Evolutionary conservation across 805 yeast species (phyloP).

Genomic region (Cephaloascus fragrans): DNA sequence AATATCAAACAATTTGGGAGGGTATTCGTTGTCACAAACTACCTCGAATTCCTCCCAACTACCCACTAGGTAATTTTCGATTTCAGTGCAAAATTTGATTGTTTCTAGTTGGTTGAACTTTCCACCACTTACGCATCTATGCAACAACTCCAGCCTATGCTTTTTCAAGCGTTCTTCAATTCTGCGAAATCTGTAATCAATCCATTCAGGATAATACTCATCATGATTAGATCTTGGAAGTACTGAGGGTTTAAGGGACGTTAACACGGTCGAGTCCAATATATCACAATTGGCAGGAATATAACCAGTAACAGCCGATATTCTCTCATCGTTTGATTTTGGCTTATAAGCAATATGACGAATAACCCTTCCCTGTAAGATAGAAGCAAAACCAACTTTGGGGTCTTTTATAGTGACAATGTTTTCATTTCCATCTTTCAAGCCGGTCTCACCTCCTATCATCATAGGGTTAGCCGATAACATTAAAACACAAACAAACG

Average conservation of each 20-base stretch:
- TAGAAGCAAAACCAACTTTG: conserved; percentile 13
- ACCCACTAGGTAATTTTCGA: conserved; percentile 15
- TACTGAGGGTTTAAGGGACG: conserved; percentile 26
- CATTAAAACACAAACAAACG: conserved; percentile 41
- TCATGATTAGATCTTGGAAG: conserved; percentile 9
- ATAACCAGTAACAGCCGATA: conserved; percentile 30
- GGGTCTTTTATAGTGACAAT: conserved; percentile 9
- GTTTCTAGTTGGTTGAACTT: conserved; percentile 1
- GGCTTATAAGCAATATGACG: conserved; percentile 15
- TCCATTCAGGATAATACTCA: conserved; percentile 11
- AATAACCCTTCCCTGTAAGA: conserved; percentile 14
- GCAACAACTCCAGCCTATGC: conserved; percentile 4
- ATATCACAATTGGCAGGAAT: conserved; percentile 26
- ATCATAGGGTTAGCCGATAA: conserved; percentile 32
- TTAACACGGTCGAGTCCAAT: conserved; percentile 27
- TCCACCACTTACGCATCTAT: not conserved
- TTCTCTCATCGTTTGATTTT: conserved; percentile 22
- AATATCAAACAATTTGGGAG: conserved; percentile 13
- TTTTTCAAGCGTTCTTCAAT: conserved; percentile 6
- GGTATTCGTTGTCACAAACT: conserved; percentile 16
- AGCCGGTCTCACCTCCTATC: conserved; percentile 43
- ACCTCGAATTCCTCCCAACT: conserved; percentile 23
- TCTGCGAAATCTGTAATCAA: conserved; percentile 8
- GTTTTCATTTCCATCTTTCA: conserved; percentile 15
- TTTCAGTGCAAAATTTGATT: conserved; percentile 13